Evolutionary conservation across 306 rosid genomes (phyloP).

Genomic region (Abrus precatorius): DNA sequence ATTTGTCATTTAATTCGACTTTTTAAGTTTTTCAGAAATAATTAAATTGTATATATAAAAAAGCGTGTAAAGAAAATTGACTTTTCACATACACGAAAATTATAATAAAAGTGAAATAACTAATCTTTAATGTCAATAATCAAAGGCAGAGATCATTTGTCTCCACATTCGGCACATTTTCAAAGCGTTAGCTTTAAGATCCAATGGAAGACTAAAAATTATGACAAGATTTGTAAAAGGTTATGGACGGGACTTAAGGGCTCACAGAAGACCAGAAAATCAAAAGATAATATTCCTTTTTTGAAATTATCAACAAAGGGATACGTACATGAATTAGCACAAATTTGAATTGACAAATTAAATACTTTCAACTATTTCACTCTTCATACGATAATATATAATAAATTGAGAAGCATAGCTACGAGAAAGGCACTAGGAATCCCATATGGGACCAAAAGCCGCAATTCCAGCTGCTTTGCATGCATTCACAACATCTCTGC

Average conservation of each 20-base stretch:
- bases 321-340: background rate
- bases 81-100: no score
- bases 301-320: background rate
- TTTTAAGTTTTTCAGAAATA: no score
- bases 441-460: slow-evolving; percentile 73
- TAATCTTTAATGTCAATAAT: no score
- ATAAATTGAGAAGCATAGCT: background rate
- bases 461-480: slow-evolving; percentile 56
- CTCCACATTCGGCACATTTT: background rate
- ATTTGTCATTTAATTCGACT: no score
- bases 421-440: slow-evolving; percentile 43
- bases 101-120: no score
- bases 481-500: slow-evolving; percentile 64
- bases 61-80: no score
- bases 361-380: background rate
- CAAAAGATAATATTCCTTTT: background rate
- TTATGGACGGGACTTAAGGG: background rate
- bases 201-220: no score
- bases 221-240: background rate
- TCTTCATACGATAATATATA: no score
- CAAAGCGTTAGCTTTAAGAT: background rate
- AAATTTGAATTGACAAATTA: background rate
- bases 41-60: no score
- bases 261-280: slow-evolving; percentile 11
- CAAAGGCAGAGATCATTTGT: no score